phyloP scores from a whole-genome alignment of 352 stramenopile genomes.

The Globisporangium polare region DNA sequence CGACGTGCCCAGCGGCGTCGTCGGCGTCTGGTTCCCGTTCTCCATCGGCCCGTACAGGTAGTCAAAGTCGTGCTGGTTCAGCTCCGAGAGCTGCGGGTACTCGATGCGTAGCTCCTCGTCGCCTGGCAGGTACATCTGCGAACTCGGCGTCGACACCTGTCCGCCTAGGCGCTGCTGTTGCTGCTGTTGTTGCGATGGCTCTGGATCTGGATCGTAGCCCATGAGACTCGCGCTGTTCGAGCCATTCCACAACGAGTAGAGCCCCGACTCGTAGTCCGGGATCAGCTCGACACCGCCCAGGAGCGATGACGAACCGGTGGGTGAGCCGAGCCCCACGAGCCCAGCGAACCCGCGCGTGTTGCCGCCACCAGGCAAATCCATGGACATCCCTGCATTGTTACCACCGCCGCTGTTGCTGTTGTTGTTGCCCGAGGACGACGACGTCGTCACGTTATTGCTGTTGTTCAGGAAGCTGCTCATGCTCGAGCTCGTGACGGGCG shows the following conservation, averaged over 20 bases:
- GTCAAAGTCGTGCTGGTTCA: conserved; percentile 73
- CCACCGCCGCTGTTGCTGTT: background rate
- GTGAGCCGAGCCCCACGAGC: conserved; percentile 19
- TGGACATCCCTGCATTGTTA: background rate
- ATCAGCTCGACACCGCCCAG: conserved; percentile 58
- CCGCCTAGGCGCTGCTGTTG: background rate
- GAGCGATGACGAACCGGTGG: conserved; percentile 33
- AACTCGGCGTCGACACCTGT: conserved; percentile 4
- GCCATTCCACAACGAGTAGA: conserved; percentile 71
- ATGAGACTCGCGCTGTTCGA: conserved; percentile 34
- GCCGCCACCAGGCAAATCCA: conserved; percentile 10
- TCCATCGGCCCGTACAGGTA: conserved; percentile 69
- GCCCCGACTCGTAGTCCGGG: conserved; percentile 60
- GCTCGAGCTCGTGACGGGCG: conserved; percentile 15
- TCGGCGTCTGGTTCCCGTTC: conserved; percentile 33
- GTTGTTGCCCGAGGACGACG: conserved; percentile 9
- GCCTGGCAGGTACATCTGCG: conserved; percentile 31
- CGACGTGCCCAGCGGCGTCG: conserved; percentile 34
- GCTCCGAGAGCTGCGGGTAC: conserved; percentile 56
- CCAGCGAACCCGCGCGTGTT: conserved; percentile 8
- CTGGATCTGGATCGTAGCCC: conserved; percentile 47
- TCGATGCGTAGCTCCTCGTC: conserved; percentile 75
- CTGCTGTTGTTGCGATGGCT: conserved; percentile 17
- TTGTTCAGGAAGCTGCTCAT: conserved; percentile 2
- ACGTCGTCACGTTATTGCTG: background rate